These are phyloP conservation scores for Zoysia matrella DNA, from an alignment of 202 grass and related monocot genomes.

Conservation along the genomic window DNA sequence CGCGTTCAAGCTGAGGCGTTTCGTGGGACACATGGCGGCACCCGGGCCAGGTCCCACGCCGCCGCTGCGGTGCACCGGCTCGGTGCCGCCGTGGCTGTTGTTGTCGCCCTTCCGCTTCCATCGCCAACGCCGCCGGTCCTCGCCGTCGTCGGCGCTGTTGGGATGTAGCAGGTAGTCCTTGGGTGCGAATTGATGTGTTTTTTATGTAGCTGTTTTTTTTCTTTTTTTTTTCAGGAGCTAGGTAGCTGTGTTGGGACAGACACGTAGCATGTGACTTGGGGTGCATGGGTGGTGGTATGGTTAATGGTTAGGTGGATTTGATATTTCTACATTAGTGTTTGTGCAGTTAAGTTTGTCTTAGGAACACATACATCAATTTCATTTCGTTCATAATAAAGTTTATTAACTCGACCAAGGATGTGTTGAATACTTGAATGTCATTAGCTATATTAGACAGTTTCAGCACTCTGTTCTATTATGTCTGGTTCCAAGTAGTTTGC, in stretches of 20 bases:
- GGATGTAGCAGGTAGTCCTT: slow-evolving; percentile 41
- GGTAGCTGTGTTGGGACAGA: background rate
- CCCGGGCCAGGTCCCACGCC: slow-evolving; percentile 17
- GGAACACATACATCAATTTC: background rate
- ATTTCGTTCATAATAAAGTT: background rate
- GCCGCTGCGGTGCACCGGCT: slow-evolving; percentile 43
- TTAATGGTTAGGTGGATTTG: slow-evolving; percentile 11
- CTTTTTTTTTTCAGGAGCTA: background rate
- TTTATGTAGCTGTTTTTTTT: no score
- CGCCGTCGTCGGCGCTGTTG: background rate
- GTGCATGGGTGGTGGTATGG: background rate
- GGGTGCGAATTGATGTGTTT: background rate
- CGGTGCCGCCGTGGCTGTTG: slow-evolving; percentile 35
- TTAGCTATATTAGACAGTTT: background rate
- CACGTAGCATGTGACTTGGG: background rate
- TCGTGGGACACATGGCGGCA: slow-evolving; percentile 49
- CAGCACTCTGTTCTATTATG: background rate
- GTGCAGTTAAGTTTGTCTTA: background rate
- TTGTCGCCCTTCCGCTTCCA: slow-evolving; percentile 20
- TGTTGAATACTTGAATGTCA: background rate
- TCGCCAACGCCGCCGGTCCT: background rate
- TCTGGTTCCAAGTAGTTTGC: background rate
- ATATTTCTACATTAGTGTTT: background rate
- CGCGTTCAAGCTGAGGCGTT: slow-evolving; percentile 46
- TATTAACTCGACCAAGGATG: background rate